Evolutionary conservation across 169 alveolate genomes (phyloP), one percentile per base, ranked within the genome.

Genomic region (Plasmodium inui): DNA sequence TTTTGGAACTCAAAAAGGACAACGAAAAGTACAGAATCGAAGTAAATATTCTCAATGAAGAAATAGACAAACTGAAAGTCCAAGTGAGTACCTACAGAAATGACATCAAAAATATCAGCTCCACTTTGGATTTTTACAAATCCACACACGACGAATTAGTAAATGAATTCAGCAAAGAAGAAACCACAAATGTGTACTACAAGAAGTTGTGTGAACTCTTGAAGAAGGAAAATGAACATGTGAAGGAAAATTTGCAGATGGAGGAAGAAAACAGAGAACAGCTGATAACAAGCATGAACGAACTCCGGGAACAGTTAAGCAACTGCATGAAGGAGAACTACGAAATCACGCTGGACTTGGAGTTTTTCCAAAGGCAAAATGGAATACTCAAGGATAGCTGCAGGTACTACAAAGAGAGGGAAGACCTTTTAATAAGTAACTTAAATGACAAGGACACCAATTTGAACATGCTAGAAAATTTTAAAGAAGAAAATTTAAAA

Each of bases 71-170:
- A 79, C 72, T 88, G 72, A 88, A 88, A 50, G 28, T 19, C 28
- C 90, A 88, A 28, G 39, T 76, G 12, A 19, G 50, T 14, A 78
- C 19, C 22, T 88, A 88, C 53, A 88, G 67, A n/a, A 88, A 88
- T 78, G 94, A 88, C 53, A 79, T 88, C 26, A 88, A 88, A 39
- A 88, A 76, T 46, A 55, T 88, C 3, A 88, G 72, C 50, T 79
- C 94, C 12, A 88, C 90, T 46, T 85, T 88, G 5, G 94, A 88
- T 37, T 88, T 88, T 88, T 88, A 88, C 73, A 88, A 88, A 88
- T 88, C 94, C 22, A 88, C 89, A 39, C 94, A 88, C 71, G 94
- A 88, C 34, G 94, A 88, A 78, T 79, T 88, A 57, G 82, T 88
- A 32, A 88, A 88, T 19, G 94, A 88, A 88, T 88, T 78, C 28